A percentile compares a stretch with the other conserved stretches of the same genome.
Evolutionary conservation across 352 stramenopile genomes (phyloP).

Genomic region (Stephanocyclus meneghinianus): DNA sequence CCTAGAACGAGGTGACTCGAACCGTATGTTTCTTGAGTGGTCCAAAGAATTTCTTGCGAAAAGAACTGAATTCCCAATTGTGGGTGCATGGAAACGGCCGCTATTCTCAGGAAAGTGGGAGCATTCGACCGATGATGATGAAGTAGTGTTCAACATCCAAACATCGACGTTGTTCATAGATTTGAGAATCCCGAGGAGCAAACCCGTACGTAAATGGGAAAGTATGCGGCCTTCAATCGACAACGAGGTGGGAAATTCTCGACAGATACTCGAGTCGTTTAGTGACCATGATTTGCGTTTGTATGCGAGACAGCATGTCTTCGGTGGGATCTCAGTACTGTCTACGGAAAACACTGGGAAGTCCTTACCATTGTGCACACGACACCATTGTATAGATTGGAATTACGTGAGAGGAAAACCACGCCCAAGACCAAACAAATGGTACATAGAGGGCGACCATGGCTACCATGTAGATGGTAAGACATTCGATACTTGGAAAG

Average conservation of each 20-base stretch:
- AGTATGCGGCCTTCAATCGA: conserved; percentile 18
- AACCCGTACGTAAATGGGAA: conserved; percentile 30
- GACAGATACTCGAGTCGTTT: conserved; percentile 46
- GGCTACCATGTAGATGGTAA: neutral
- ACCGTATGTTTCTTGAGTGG: conserved; percentile 48
- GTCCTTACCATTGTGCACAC: conserved; percentile 41
- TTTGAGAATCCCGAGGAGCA: conserved; percentile 64
- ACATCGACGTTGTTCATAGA: conserved; percentile 75
- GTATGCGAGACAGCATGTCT: conserved; percentile 74
- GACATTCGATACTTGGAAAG: conserved; percentile 61
- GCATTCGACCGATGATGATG: conserved; percentile 60
- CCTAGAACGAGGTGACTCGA: conserved; percentile 53
- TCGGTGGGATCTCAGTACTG: conserved; percentile 65
- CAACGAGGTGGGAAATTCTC: conserved; percentile 3
- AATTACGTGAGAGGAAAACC: conserved; percentile 65
- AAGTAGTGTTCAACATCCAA: conserved; percentile 75
- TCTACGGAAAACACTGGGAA: conserved; percentile 12
- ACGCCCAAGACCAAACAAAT: conserved; percentile 74
- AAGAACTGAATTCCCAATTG: conserved; percentile 27
- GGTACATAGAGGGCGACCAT: conserved; percentile 62
- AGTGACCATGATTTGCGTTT: conserved; percentile 53
- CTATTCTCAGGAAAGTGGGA: conserved; percentile 74
- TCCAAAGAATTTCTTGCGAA: neutral
- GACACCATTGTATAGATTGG: conserved; percentile 82
- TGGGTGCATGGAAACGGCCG: conserved; percentile 62